These are phyloP conservation scores for Penicillium sp. DNA, from an alignment of 2,329 filamentous ascomycete genomes.

Conservation along the genomic window DNA sequence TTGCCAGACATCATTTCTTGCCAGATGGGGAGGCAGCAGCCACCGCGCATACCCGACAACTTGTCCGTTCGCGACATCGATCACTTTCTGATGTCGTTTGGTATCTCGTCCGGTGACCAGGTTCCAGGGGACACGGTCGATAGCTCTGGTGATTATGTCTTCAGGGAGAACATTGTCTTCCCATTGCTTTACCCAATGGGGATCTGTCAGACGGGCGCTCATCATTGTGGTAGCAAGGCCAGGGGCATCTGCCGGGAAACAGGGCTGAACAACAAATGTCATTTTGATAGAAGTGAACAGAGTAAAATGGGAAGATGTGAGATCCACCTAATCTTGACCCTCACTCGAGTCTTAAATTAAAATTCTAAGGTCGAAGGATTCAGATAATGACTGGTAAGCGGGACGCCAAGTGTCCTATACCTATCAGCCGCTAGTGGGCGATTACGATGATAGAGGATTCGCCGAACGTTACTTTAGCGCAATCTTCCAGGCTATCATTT, in stretches of 20 bases:
- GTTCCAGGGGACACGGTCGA: not conserved
- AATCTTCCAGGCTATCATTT: not conserved
- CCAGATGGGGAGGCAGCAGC: not conserved
- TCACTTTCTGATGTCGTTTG: not conserved
- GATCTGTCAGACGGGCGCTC: not conserved
- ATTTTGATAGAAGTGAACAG: not conserved
- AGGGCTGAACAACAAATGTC: not conserved
- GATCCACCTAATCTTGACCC: too few relatives aligned
- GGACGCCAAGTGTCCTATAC: not conserved
- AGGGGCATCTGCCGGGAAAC: not conserved
- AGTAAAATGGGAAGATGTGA: not conserved
- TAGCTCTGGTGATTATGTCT: not conserved
- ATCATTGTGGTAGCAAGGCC: not conserved
- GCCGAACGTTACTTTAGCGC: not conserved
- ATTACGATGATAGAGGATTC: not conserved
- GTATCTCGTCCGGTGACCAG: not conserved
- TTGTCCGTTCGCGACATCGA: not conserved
- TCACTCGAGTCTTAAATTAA: not conserved
- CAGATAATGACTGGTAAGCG: not conserved
- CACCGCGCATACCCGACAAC: not conserved
- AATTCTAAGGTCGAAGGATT: not conserved
- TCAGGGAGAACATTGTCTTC: not conserved
- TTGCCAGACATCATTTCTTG: not conserved
- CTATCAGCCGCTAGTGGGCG: not conserved
- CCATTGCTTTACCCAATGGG: not conserved